Conservation (phyloP, 352 stramenopile genomes). For the Phytophthora vignae region DNA sequence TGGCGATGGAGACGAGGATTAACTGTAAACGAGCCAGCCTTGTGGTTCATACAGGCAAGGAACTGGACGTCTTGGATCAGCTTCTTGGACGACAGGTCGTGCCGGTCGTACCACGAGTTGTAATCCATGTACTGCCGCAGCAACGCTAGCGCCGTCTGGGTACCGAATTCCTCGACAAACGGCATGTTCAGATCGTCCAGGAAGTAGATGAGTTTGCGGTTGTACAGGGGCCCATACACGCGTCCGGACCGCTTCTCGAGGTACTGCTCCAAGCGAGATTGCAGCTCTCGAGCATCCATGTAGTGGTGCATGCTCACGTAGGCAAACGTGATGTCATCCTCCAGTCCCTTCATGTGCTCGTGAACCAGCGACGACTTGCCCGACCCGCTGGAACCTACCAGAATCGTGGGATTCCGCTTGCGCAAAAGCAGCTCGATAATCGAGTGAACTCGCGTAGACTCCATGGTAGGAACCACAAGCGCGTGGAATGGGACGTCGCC, state of each 20-base stretch:
- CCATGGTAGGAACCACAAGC: constrained; percentile 80
- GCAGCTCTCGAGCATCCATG: constrained; percentile 84
- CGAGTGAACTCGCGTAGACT: constrained; percentile 74
- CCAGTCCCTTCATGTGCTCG: constrained; percentile 74
- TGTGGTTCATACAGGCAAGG: constrained; percentile 92
- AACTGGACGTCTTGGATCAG: constrained; percentile 91
- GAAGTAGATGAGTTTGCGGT: constrained; percentile 89
- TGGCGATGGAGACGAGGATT: constrained; percentile 90
- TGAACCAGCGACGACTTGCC: constrained; percentile 86
- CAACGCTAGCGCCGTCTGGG: constrained; percentile 90
- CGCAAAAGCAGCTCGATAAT: constrained; percentile 68
- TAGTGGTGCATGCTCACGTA: constrained; percentile 89
- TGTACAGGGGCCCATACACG: constrained; percentile 84
- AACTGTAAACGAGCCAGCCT: constrained; percentile 88
- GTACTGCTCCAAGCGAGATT: constrained; percentile 79
- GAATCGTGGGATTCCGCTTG: constrained; percentile 60
- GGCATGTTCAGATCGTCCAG: constrained; percentile 94
- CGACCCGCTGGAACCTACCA: constrained; percentile 85
- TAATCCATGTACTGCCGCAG: constrained; percentile 94
- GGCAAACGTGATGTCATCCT: constrained; percentile 64
- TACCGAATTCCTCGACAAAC: constrained; percentile 87
- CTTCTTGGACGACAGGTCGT: constrained; percentile 89
- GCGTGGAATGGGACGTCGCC: constrained; percentile 66
- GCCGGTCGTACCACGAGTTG: constrained; percentile 90
- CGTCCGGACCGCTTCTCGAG: constrained; percentile 90